Evolutionary conservation across 352 stramenopile species (phyloP).

Genomic region (Globisporangium iwayamae): DNA sequence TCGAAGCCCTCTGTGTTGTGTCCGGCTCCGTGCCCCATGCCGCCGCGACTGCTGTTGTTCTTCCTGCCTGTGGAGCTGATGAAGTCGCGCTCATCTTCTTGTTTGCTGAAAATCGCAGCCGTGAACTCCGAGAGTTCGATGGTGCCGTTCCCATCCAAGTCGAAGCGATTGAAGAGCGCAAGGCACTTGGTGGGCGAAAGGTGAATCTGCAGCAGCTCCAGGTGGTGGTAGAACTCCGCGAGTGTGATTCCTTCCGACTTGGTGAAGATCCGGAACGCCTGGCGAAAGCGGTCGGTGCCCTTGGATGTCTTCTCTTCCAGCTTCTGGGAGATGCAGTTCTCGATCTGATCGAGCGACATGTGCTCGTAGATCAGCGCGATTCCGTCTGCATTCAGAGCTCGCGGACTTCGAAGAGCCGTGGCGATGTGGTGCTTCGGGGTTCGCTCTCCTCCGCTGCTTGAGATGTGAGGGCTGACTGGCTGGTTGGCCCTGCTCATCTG

Average conservation of each 20-base stretch:
- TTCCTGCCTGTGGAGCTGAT: conserved; percentile 6
- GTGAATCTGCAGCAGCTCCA: conserved; percentile 57
- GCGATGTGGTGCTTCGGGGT: conserved; percentile 3
- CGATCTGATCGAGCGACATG: conserved; percentile 47
- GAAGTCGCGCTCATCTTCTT: conserved; percentile 23
- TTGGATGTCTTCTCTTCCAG: conserved; percentile 55
- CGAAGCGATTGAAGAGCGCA: conserved; percentile 62
- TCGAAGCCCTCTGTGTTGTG: conserved; percentile 13
- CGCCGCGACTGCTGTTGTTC: background rate
- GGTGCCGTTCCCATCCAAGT: conserved; percentile 50
- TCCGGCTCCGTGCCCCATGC: background rate
- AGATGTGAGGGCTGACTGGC: background rate
- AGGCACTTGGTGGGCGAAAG: conserved; percentile 48
- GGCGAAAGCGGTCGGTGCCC: conserved; percentile 42
- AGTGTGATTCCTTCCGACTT: conserved; percentile 61
- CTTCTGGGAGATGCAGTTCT: conserved; percentile 51
- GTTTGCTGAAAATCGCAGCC: conserved; percentile 44
- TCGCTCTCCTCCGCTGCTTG: background rate
- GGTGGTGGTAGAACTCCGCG: conserved; percentile 50
- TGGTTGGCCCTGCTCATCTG: background rate
- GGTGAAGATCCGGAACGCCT: conserved; percentile 69
- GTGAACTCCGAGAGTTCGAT: conserved; percentile 74
- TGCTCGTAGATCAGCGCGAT: conserved; percentile 43
- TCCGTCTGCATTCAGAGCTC: conserved; percentile 16
- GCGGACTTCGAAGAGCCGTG: conserved; percentile 8